A percentile compares a stretch with the other conserved stretches of the same genome.
These are phyloP conservation scores for Phytomonas serpens DNA, from an alignment of 208 protist genomes.

Conservation along the genomic window DNA sequence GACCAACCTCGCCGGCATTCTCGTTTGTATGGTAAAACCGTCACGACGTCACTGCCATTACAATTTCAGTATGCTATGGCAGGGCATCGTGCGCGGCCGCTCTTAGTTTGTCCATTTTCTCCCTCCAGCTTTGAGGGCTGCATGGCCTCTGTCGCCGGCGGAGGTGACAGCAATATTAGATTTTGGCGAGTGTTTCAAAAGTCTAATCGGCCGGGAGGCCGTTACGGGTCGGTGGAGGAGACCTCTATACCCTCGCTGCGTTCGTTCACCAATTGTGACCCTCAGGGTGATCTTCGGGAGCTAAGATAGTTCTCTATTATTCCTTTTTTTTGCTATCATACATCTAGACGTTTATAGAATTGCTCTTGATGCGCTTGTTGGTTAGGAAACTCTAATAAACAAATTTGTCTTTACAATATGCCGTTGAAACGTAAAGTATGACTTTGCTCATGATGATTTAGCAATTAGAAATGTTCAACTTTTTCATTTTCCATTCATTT, in stretches of 20 bases:
- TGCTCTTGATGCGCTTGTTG: background rate
- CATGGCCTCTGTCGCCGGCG: conserved; percentile 56
- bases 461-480: background rate
- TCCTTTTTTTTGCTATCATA: background rate
- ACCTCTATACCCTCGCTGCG: background rate
- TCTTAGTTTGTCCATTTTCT: conserved; percentile 51
- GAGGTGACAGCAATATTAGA: conserved; percentile 59
- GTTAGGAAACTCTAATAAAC: background rate
- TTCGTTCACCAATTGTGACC: background rate
- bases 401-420: background rate
- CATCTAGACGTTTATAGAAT: background rate
- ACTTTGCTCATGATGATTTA: background rate
- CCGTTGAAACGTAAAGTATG: too few species aligned
- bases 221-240: background rate
- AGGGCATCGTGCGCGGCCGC: conserved; percentile 60
- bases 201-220: background rate
- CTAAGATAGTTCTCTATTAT: background rate
- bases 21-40: background rate
- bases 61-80: conserved; percentile 39
- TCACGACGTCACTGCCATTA: conserved; percentile 14
- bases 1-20: background rate
- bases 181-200: conserved; percentile 70
- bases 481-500: conserved; percentile 9
- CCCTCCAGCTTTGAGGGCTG: conserved; percentile 31
- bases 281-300: background rate